These are phyloP conservation scores for Decorospora gaudefroyi DNA, from an alignment of 2,329 filamentous ascomycete species.

Conservation along the genomic window DNA sequence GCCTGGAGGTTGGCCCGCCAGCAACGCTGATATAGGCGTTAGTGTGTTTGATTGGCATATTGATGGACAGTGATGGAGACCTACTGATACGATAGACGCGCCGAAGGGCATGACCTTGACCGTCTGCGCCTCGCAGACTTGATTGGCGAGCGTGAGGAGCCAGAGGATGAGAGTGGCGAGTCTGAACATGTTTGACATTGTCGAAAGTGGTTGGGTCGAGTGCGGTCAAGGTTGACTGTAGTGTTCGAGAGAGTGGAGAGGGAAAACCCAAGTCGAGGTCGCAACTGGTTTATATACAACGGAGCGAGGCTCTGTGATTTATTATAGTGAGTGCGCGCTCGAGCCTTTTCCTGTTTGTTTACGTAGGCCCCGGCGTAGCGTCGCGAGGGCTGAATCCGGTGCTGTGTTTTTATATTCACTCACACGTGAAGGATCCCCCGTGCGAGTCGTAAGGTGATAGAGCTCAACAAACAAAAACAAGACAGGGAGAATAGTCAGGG, in stretches of 20 bases:
- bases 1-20: conserved; percentile 45
- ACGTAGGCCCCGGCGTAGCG: not conserved
- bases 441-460: too few species aligned
- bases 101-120: conserved; percentile 47
- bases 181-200: conserved; percentile 27
- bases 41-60: conserved; percentile 5
- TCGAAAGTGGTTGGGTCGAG: not conserved
- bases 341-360: not conserved
- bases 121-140: conserved; percentile 27
- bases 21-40: conserved; percentile 34
- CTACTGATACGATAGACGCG: conserved; percentile 43
- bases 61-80: conserved; percentile 6
- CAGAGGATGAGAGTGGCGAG: conserved; percentile 24
- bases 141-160: conserved; percentile 27
- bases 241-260: not conserved
- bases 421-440: not conserved
- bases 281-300: too few species aligned
- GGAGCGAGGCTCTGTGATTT: too few species aligned
- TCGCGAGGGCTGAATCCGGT: not conserved
- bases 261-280: too few species aligned
- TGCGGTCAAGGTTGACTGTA: not conserved
- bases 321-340: not conserved
- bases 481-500: not conserved
- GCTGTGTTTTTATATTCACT: too few species aligned
- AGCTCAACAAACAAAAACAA: not conserved